Evolutionary conservation across 306 rosid species (phyloP).

Genomic region (Ochetophila trinervis): DNA sequence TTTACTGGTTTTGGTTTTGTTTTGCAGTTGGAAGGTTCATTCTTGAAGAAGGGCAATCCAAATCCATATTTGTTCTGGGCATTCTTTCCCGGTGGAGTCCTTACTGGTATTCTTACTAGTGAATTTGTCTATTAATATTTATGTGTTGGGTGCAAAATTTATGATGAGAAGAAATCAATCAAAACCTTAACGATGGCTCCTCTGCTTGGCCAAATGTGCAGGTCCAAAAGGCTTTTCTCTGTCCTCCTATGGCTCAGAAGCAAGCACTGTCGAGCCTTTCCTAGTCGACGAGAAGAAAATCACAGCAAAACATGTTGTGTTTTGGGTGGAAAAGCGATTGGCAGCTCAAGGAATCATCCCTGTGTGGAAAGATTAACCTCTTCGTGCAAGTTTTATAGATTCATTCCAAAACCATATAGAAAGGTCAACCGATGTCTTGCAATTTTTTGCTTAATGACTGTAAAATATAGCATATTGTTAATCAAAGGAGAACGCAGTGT

Average conservation of each 20-base stretch:
- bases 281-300: slow-evolving; percentile 86
- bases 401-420: not conserved
- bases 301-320: slow-evolving; percentile 64
- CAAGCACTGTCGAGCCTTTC: slow-evolving; percentile 91
- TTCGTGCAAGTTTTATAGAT: not conserved
- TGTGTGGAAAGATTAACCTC: slow-evolving; percentile 67
- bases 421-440: not conserved
- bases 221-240: slow-evolving; percentile 93
- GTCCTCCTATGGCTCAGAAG: slow-evolving; percentile 66
- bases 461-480: too few species aligned
- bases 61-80: slow-evolving; percentile 76
- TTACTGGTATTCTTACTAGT: slow-evolving; percentile 47
- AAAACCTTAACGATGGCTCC: not conserved
- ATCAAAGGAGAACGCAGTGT: too few species aligned
- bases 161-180: not conserved
- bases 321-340: slow-evolving; percentile 96
- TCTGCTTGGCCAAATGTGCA: slow-evolving; percentile 24
- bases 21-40: slow-evolving; percentile 81
- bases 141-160: not conserved
- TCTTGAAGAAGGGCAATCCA: slow-evolving; percentile 56
- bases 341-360: slow-evolving; percentile 98
- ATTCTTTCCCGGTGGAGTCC: slow-evolving; percentile 70
- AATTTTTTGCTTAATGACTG: not conserved
- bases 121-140: slow-evolving; percentile 5
- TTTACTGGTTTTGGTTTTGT: slow-evolving; percentile 11